Conservation (phyloP, 139 green algal genomes). For the Diplosphaera chodatii region DNA sequence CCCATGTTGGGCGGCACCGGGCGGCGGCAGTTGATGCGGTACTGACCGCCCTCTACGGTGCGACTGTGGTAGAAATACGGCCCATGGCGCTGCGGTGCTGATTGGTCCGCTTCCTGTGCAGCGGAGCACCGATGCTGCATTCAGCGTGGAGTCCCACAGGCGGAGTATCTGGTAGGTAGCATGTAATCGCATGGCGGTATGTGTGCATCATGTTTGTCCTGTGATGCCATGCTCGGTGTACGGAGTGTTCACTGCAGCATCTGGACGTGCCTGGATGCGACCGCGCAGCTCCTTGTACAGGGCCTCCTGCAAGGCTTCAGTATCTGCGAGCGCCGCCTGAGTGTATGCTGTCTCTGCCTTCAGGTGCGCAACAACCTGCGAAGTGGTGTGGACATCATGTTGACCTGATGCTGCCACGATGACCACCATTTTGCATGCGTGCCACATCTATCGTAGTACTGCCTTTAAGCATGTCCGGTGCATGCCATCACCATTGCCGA, state of each 20-base stretch:
- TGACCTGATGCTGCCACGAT: neutral
- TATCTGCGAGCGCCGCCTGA: conserved; percentile 67
- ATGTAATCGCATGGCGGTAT: no score
- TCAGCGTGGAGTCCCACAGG: no score
- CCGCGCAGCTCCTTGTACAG: conserved; percentile 83
- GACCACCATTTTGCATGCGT: no score
- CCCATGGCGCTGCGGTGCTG: conserved; percentile 16
- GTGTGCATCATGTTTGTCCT: no score
- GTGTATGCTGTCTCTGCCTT: conserved; percentile 70
- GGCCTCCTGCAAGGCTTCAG: conserved; percentile 62
- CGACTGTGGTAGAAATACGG: conserved; percentile 77
- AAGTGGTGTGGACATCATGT: neutral
- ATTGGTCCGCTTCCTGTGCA: neutral
- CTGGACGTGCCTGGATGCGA: conserved; percentile 55
- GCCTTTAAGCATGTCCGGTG: no score
- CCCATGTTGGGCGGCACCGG: conserved; percentile 23
- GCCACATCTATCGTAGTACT: no score
- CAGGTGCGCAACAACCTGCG: conserved; percentile 38
- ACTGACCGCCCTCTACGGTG: conserved; percentile 69
- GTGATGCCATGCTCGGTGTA: no score
- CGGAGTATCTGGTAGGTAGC: no score
- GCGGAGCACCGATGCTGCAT: no score
- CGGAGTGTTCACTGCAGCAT: no score
- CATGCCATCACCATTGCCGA: no score
- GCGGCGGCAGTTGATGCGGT: conserved; percentile 67